Base-by-base conservation (phyloP, 345 rosid species). In the Rhodamnia rubescens region DNA sequence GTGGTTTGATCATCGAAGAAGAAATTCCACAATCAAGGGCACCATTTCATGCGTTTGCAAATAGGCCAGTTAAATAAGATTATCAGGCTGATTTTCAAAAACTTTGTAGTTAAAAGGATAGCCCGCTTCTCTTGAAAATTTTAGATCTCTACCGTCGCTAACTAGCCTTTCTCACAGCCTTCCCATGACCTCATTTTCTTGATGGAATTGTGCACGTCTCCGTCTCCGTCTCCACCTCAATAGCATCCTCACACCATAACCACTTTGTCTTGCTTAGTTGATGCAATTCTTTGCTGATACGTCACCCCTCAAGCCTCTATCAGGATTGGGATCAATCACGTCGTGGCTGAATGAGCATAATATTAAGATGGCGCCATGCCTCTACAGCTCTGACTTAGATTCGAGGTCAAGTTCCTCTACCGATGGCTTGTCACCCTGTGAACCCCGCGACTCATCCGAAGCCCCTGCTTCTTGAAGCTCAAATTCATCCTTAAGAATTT, bases 321-420 rank as follows among this genome's bases (percentile, higher is more conserved):
- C 80, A 1, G 80, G 13, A 69, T 18, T 20, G 80, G 80, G 80
- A 69, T 20, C 26, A 69, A 69, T 36, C 24, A 69, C 42, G 26
- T 69, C 26, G 5, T 69, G 78, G 78, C 26, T 36, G 80, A 82
- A 82, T 82, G 84, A 16, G 29, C 50, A 42, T 14, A 7, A 26
- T 49, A 42, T 75, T 49, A 7, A 40, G 50, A 75, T 36, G 44
- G 82, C 82, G 16, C 47, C 24, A 58, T 18, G 22, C 53, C 24
- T 78, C 90, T 91, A 95, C 86, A 97, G 86, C 89, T 97, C 99
- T 44, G 97, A 90, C 91, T 90, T 97, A 2, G 94, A 91, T 89
- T 97, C 98, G 78, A 80, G 61, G 86, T 94, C 94, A 86, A 91
- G 89, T 83, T 89, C 89, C 24, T 82, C 81, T 52, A 27, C 81